Evolutionary conservation across 306 rosid species (phyloP), one percentile per base, ranked within the genome.

Genomic region (Lathyrus oleraceus): DNA sequence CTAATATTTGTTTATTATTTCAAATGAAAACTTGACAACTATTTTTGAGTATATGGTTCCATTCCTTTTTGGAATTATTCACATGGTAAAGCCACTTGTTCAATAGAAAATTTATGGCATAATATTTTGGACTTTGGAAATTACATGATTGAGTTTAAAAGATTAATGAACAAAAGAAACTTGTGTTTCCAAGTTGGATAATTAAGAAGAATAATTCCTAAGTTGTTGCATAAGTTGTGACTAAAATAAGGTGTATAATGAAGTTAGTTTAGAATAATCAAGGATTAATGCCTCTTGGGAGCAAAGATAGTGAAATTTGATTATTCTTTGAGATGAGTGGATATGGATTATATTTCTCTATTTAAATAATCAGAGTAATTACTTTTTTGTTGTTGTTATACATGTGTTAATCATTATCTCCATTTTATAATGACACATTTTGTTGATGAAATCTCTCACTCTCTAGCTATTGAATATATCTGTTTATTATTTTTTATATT

Each of bases 11-110:
- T 53, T 74, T 70, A 23, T 74, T 56, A 12, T 53, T 53, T 53
- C 54, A 56, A 23, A 8, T n/a, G 30, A 40, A 57, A 40, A 56
- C 42, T 27, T 56, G 61, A 44, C 73, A 57, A 58, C 21, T 66
- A 68, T 75, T 44, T 64, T 28, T 66, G 43, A 32, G 43, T 57
- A 66, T 4, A 43, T 66, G 14, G 48, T 56, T 74, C 72, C 59
- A 54, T 53, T 36, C 28, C 39, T 38, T 27, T 42, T 43, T 74
- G 61, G 20, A 27, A 65, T 44, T 44, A 56, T 56, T 65, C 61
- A 65, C 30, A 14, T 16, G 36, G 14, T 40, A 19, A 42, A 8
- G 35, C 54, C 58, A 44, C 43, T 56, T 45, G 40, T 4, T 65
- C n/a, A 27, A 44, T 74, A 21, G 6, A 57, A 27, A 25, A 27